Evolutionary conservation across 1,139 yeast species (phyloP).

Genomic region (Arxiozyma bovina): DNA sequence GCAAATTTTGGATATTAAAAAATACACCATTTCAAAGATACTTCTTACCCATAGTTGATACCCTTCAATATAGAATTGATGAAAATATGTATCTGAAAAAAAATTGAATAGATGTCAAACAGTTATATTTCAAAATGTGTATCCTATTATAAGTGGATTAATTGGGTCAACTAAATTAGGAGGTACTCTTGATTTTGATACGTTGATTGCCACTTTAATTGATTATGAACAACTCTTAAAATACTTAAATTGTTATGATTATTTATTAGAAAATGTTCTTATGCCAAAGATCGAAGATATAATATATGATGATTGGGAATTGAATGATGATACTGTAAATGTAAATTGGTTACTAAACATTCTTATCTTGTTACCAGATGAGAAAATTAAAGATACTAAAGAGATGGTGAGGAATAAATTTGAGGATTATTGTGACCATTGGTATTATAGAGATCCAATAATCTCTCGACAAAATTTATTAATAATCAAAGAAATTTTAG

Average conservation of each 20-base stretch:
- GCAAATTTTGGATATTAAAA: conserved; percentile 16
- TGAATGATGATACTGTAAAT: background rate
- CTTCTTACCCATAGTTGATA: conserved; percentile 4
- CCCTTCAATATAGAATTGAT: conserved; percentile 19
- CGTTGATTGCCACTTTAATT: conserved; percentile 31
- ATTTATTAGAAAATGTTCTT: conserved; percentile 29
- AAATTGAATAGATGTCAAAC: conserved; percentile 23
- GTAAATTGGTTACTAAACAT: background rate
- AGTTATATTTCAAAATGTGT: conserved; percentile 13
- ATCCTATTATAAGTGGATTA: background rate
- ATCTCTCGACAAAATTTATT: background rate
- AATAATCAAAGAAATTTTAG: conserved; percentile 35
- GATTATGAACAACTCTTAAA: conserved; percentile 39
- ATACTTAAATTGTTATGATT: conserved; percentile 16
- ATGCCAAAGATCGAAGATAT: conserved; percentile 27
- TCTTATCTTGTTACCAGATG: background rate
- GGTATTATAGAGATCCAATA: conserved; percentile 30
- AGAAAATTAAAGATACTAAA: conserved; percentile 2
- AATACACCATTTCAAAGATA: background rate
- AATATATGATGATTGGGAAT: background rate
- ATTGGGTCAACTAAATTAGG: background rate
- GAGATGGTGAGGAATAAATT: conserved; percentile 25
- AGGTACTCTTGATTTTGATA: conserved; percentile 4
- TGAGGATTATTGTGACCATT: conserved; percentile 25
- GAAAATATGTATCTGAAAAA: background rate